These are phyloP conservation scores for Stagonosporopsis cucurbitacearum DNA, from an alignment of 2,329 filamentous ascomycete genomes.

Conservation along the genomic window DNA sequence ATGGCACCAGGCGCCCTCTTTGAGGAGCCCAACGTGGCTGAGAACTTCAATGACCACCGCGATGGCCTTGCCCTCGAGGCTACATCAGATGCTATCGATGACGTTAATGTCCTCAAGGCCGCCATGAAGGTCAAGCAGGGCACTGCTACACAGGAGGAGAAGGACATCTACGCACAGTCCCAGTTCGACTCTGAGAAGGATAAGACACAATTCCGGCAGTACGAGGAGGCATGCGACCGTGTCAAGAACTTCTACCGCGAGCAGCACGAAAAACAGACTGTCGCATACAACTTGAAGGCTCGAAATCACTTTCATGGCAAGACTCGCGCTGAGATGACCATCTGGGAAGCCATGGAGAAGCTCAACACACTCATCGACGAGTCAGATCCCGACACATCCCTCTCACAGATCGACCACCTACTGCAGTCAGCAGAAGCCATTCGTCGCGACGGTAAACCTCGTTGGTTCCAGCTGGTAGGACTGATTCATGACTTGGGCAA, in stretches of 20 bases:
- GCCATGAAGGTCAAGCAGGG: slow-evolving; percentile 58
- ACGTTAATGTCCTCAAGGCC: slow-evolving; percentile 66
- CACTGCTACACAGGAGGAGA: slow-evolving; percentile 53
- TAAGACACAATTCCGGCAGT: slow-evolving; percentile 82
- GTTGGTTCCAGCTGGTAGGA: slow-evolving; percentile 81
- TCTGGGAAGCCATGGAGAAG: slow-evolving; percentile 93
- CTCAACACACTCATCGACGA: slow-evolving; percentile 91
- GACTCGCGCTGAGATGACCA: slow-evolving; percentile 75
- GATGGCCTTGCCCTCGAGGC: slow-evolving; percentile 65
- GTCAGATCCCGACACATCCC: slow-evolving; percentile 85
- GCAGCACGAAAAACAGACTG: slow-evolving; percentile 74
- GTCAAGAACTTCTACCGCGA: slow-evolving; percentile 87
- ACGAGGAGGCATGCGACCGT: slow-evolving; percentile 80
- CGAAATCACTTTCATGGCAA: slow-evolving; percentile 73
- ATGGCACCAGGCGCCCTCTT: slow-evolving; percentile 56
- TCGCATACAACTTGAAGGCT: slow-evolving; percentile 83
- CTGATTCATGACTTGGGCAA: slow-evolving; percentile 83
- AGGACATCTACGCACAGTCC: slow-evolving; percentile 63
- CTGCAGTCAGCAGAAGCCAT: slow-evolving; percentile 90
- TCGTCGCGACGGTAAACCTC: slow-evolving; percentile 79
- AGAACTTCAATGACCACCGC: slow-evolving; percentile 57
- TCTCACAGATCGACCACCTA: slow-evolving; percentile 88
- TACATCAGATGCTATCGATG: slow-evolving; percentile 65
- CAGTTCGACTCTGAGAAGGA: slow-evolving; percentile 78
- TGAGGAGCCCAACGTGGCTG: slow-evolving; percentile 52